Conservation (phyloP, 768 basidiomycete species). For the Lepiota venenata region DNA sequence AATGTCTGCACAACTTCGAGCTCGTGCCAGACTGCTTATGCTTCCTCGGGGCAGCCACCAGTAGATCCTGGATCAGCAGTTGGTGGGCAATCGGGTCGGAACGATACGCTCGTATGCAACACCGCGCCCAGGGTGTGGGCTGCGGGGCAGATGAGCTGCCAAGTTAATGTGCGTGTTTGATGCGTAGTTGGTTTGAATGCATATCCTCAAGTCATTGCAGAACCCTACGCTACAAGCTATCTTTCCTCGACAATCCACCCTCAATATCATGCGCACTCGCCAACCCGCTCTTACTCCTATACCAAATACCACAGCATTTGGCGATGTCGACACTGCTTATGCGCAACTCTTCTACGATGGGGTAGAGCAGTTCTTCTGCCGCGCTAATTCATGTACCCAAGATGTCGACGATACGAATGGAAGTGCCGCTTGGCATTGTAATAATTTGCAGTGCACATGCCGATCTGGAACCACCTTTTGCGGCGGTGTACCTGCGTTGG, state of each 20-base stretch:
- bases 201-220: conserved; percentile 31
- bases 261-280: conserved; percentile 79
- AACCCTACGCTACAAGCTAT: conserved; percentile 81
- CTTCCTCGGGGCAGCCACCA: conserved; percentile 34
- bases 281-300: conserved; percentile 67
- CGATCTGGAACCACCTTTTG: conserved; percentile 71
- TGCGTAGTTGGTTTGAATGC: neutral
- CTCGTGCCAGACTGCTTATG: conserved; percentile 67
- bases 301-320: conserved; percentile 59
- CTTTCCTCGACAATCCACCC: conserved; percentile 64
- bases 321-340: conserved; percentile 46
- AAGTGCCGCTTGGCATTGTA: conserved; percentile 64
- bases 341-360: conserved; percentile 78
- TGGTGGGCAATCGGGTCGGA: conserved; percentile 33
- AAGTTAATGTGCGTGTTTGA: conserved; percentile 61
- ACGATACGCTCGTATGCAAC: conserved; percentile 75
- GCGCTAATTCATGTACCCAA: conserved; percentile 70
- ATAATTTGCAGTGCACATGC: conserved; percentile 74
- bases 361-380: conserved; percentile 86
- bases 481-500: conserved; percentile 40
- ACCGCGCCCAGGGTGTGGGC: conserved; percentile 68
- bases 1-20: conserved; percentile 70
- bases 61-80: conserved; percentile 25
- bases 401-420: conserved; percentile 33
- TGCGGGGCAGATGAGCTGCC: conserved; percentile 80